phyloP scores from a whole-genome alignment of 208 protist genomes.

The Strigomonas galati region DNA sequence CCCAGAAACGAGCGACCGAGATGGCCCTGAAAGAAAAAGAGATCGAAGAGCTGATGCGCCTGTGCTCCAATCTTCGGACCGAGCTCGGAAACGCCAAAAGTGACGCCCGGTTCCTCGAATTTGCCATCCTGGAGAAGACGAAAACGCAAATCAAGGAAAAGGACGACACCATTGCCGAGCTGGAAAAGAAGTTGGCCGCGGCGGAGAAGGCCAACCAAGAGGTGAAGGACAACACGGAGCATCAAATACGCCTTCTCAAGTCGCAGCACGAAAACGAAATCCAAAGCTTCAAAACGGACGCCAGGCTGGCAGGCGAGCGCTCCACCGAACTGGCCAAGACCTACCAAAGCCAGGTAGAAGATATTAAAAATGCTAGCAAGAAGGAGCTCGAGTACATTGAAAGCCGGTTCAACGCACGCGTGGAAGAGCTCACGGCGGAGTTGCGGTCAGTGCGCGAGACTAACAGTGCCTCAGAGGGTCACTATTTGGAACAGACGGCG shows the following conservation, averaged over 20 bases:
- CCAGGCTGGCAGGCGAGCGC: conserved; percentile 44
- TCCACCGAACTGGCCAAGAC: conserved; percentile 38
- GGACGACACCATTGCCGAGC: conserved; percentile 27
- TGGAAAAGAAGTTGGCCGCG: conserved; percentile 27
- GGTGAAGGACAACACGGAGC: conserved; percentile 50
- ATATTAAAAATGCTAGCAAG: conserved; percentile 60
- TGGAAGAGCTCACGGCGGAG: conserved; percentile 63
- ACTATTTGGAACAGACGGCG: conserved; percentile 44
- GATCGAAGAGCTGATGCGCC: conserved; percentile 82
- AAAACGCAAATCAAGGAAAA: conserved; percentile 47
- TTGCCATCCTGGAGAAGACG: conserved; percentile 44
- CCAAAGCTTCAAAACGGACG: conserved; percentile 45
- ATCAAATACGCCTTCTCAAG: conserved; percentile 69
- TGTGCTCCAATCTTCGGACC: conserved; percentile 71
- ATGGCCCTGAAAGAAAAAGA: conserved; percentile 85
- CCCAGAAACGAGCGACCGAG: conserved; percentile 40
- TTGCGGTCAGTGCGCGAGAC: conserved; percentile 48
- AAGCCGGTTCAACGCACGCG: conserved; percentile 45
- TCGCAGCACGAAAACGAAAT: conserved; percentile 72
- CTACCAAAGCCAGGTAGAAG: conserved; percentile 70
- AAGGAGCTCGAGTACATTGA: conserved; percentile 78
- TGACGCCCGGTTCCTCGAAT: conserved; percentile 71
- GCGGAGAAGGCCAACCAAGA: conserved; percentile 42
- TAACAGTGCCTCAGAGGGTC: conserved; percentile 39
- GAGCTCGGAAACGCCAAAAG: conserved; percentile 76